These are phyloP conservation scores for Nakazawaea sp. DNA, from an alignment of 805 yeast species.

Conservation along the genomic window DNA sequence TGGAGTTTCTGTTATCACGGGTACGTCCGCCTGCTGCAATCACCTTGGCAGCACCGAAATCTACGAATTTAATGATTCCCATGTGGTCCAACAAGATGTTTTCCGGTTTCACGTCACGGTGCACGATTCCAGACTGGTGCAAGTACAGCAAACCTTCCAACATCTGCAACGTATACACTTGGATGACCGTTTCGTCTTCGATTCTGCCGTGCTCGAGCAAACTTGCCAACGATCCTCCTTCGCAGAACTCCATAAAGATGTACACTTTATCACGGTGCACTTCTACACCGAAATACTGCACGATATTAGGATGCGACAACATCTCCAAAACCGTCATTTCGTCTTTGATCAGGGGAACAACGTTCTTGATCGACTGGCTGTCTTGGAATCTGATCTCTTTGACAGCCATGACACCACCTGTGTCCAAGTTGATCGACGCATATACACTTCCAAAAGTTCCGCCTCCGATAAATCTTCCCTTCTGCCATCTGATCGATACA, in stretches of 20 bases:
- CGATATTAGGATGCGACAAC: slow-evolving; percentile 93
- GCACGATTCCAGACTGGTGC: slow-evolving; percentile 93
- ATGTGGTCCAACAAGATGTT: slow-evolving; percentile 83
- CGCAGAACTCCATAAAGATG: slow-evolving; percentile 96
- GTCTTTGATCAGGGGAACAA: slow-evolving; percentile 85
- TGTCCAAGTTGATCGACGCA: slow-evolving; percentile 86
- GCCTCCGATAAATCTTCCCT: slow-evolving; percentile 87
- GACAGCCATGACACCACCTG: slow-evolving; percentile 95
- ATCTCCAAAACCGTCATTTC: slow-evolving; percentile 96
- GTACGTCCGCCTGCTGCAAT: slow-evolving; percentile 50
- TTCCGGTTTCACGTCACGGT: slow-evolving; percentile 94
- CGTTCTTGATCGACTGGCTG: slow-evolving; percentile 72
- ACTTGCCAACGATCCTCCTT: slow-evolving; percentile 87
- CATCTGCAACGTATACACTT: slow-evolving; percentile 85
- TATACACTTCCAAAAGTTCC: slow-evolving; percentile 95
- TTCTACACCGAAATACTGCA: slow-evolving; percentile 94
- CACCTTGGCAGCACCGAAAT: slow-evolving; percentile 96
- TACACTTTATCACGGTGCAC: slow-evolving; percentile 94
- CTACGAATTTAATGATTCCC: slow-evolving; percentile 93
- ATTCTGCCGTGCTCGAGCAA: slow-evolving; percentile 86
- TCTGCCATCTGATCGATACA: slow-evolving; percentile 95
- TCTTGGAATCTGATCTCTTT: slow-evolving; percentile 92
- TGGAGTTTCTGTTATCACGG: slow-evolving; percentile 10
- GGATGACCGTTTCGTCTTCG: slow-evolving; percentile 90
- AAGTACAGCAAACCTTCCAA: slow-evolving; percentile 92